A percentile compares a stretch with the other conserved stretches of the same genome.
Evolutionary conservation across 2,329 filamentous ascomycete species (phyloP).

Genomic region (Aspergillus sp.): DNA sequence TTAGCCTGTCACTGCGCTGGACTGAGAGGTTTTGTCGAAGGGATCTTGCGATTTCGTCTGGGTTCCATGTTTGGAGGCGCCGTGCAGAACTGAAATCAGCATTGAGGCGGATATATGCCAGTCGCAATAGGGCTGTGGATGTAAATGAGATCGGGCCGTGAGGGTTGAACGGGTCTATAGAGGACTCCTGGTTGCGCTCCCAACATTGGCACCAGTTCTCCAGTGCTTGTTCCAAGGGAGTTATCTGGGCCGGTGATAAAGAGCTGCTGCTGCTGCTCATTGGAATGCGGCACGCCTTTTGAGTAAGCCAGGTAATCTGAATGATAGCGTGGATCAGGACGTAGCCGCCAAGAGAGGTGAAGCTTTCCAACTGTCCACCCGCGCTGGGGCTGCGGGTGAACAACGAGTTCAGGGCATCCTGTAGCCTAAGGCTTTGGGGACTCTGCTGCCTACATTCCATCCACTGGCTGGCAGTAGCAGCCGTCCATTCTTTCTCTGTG

Average conservation of each 20-base stretch:
- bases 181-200: slow-evolving; percentile 37
- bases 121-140: slow-evolving; percentile 32
- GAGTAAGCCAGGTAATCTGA: slow-evolving; percentile 36
- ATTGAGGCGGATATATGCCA: slow-evolving; percentile 36
- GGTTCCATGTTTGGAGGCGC: slow-evolving; percentile 33
- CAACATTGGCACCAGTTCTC: slow-evolving; percentile 38
- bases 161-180: slow-evolving; percentile 34
- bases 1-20: slow-evolving; percentile 46
- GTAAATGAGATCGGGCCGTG: slow-evolving; percentile 36
- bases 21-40: slow-evolving; percentile 37
- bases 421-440: slow-evolving; percentile 27
- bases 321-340: slow-evolving; percentile 34
- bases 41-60: slow-evolving; percentile 31
- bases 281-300: slow-evolving; percentile 31
- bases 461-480: slow-evolving; percentile 24
- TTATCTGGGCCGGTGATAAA: slow-evolving; percentile 25
- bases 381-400: slow-evolving; percentile 19
- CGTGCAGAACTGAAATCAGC: slow-evolving; percentile 35
- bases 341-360: slow-evolving; percentile 34
- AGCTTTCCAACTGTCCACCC: slow-evolving; percentile 23
- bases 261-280: slow-evolving; percentile 22
- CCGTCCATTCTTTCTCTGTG: slow-evolving; percentile 35
- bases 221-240: slow-evolving; percentile 31
- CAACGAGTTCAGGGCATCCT: slow-evolving; percentile 27
- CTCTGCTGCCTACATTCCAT: slow-evolving; percentile 23